A percentile compares a stretch with the other conserved stretches of the same genome.
These are phyloP conservation scores for Yarrowia porcina DNA, from an alignment of 805 yeast genomes.

Conservation along the genomic window DNA sequence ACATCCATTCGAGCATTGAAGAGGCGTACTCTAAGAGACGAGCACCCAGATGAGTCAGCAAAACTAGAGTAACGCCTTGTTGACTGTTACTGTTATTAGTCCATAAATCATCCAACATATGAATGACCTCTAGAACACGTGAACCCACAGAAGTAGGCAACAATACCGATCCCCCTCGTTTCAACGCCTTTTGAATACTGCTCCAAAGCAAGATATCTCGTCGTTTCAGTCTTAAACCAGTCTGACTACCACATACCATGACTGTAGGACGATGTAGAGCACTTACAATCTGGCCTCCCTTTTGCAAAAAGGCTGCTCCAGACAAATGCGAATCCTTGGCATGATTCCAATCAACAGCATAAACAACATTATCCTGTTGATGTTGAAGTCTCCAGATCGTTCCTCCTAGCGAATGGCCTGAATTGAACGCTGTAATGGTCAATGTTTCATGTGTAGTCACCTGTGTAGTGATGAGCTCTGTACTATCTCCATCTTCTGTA, in stretches of 20 bases:
- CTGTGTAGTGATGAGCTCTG: constrained; percentile 4
- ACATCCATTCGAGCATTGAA: constrained; percentile 94
- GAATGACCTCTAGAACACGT: constrained; percentile 74
- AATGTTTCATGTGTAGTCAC: constrained; percentile 33
- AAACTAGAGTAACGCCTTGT: constrained; percentile 57
- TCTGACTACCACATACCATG: constrained; percentile 64
- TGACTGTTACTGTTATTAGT: constrained; percentile 37
- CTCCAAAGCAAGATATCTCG: constrained; percentile 63
- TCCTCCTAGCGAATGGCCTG: constrained; percentile 95
- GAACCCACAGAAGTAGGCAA: constrained; percentile 81
- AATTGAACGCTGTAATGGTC: constrained; percentile 73
- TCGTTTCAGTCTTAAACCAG: constrained; percentile 54
- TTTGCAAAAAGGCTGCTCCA: constrained; percentile 54
- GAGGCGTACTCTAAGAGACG: constrained; percentile 77
- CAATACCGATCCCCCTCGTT: constrained; percentile 74
- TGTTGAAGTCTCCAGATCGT: constrained; percentile 78
- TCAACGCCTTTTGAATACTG: constrained; percentile 61
- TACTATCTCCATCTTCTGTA: constrained; percentile 27
- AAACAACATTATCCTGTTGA: constrained; percentile 74
- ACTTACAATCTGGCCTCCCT: constrained; percentile 59
- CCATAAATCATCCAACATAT: constrained; percentile 66
- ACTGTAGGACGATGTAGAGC: constrained; percentile 73
- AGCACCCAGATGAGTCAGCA: constrained; percentile 75
- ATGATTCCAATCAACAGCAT: constrained; percentile 94
- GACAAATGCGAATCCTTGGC: constrained; percentile 80